Evolutionary conservation across 208 protist species (phyloP), one percentile per base, ranked within the genome.

Genomic region (Leptomonas seymouri): DNA sequence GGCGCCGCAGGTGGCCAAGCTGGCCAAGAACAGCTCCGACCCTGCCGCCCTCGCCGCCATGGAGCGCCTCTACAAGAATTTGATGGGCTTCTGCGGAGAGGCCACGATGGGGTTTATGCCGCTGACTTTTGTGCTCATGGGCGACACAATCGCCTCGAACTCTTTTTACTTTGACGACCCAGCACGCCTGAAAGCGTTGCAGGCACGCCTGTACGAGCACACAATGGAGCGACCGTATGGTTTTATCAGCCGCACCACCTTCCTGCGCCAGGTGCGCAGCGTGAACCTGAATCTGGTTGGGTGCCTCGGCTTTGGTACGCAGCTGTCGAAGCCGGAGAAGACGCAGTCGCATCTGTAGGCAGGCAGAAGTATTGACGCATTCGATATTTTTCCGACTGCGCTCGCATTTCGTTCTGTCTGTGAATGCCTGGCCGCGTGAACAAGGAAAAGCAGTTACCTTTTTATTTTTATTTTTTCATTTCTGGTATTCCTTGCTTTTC

Each of bases 231-330:
- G 67, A 30, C 73, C 79, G 48, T 78, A 66, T 31, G 69, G 73
- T 2, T 89, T 88, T 25, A 69, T 89, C 41, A 76, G 80, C 30
- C 84, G 82, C 42, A 76, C 82, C 31, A 87, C 84, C 21, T 82
- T 89, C 23, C 55, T 93, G 64, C 84, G 87, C 3, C 87, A 93
- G 78, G 76, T 78, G 45, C 82, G 81, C 48, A 59, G 67, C n/a
- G 65, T 88, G 2, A 93, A 93, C 61, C 56, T 93, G 67, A 93
- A 93, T 67, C 41, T 93, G 2, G 57, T 93, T 16, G 87, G 87
- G 45, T 90, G 87, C 74, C 85, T 82, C 50, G 81, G 74, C 42
- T 87, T 81, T 49, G 87, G 75, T 20, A 62, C 51, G 12, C 64
- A 78, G 31, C 25, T 80, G 27, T 49, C 50, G n/a, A 48, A 46